Conservation (phyloP, 805 yeast species). For the Yarrowia bubula region DNA sequence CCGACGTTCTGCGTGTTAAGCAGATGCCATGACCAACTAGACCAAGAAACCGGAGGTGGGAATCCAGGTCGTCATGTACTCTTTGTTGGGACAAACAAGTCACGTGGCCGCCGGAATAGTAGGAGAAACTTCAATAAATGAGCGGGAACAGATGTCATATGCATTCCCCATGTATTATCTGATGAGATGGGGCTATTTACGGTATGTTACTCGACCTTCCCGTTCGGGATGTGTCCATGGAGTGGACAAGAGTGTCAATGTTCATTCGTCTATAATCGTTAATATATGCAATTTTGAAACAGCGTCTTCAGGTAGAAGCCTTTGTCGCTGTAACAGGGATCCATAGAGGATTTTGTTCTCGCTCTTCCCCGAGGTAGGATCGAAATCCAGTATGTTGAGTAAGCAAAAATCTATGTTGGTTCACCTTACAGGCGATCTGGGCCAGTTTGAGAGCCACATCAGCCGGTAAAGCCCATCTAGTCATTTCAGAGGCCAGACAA, state of each 20-base stretch:
- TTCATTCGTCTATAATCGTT: background rate
- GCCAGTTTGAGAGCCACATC: conserved; percentile 31
- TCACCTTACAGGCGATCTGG: conserved; percentile 26
- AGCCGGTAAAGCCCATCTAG: conserved; percentile 24
- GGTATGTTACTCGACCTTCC: background rate
- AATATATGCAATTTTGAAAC: background rate
- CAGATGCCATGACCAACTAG: conserved; percentile 99
- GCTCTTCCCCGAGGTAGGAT: background rate
- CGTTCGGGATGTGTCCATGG: background rate
- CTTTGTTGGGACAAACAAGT: background rate
- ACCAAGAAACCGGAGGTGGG: conserved; percentile 50
- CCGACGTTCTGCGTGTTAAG: conserved; percentile 99
- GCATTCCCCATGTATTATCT: background rate
- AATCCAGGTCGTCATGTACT: background rate
- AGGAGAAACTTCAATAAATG: background rate
- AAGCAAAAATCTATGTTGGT: conserved; percentile 24
- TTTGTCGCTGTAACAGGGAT: background rate
- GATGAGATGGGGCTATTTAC: background rate
- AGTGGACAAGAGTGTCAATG: background rate
- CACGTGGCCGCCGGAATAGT: background rate
- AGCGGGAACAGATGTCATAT: background rate
- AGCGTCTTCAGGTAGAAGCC: too few relatives aligned
- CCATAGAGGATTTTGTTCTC: conserved; percentile 7
- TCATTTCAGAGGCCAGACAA: conserved; percentile 27
- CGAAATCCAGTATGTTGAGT: conserved; percentile 10